phyloP scores from a whole-genome alignment of 768 basidiomycete genomes.

The Lentinula guzmanii region DNA sequence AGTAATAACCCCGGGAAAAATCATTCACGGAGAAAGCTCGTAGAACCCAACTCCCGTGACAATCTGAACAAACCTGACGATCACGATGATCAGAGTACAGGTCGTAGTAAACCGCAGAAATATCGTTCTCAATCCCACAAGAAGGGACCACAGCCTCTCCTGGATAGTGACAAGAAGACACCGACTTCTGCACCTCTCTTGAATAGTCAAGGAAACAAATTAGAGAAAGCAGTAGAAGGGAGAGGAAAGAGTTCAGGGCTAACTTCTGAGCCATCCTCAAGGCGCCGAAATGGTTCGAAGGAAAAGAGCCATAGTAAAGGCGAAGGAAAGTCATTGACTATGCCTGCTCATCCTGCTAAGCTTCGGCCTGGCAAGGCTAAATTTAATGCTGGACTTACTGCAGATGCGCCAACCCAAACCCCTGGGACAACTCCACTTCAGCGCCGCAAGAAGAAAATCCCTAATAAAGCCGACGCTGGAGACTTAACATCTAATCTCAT shows the following conservation, averaged over 20 bases:
- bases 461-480: conserved; percentile 15
- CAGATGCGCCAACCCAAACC: background rate
- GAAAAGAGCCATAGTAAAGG: background rate
- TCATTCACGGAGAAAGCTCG: background rate
- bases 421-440: background rate
- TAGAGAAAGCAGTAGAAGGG: background rate
- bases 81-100: background rate
- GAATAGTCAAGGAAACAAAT: background rate
- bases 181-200: background rate
- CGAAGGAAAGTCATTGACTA: background rate
- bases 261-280: background rate
- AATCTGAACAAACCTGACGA: background rate
- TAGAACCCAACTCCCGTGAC: background rate
- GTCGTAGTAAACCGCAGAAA: background rate
- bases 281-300: background rate
- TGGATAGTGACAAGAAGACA: background rate
- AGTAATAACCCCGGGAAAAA: background rate
- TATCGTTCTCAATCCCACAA: background rate
- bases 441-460: background rate
- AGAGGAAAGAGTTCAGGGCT: background rate
- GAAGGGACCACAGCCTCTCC: background rate
- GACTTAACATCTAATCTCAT: conserved; percentile 75
- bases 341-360: background rate
- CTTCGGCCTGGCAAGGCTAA: background rate
- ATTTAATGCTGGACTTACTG: conserved; percentile 4